Percentiles rank a stretch among this genome's conserved stretches.
Conservation (phyloP, 106 monocot species). For the Acorus gramineus region DNA sequence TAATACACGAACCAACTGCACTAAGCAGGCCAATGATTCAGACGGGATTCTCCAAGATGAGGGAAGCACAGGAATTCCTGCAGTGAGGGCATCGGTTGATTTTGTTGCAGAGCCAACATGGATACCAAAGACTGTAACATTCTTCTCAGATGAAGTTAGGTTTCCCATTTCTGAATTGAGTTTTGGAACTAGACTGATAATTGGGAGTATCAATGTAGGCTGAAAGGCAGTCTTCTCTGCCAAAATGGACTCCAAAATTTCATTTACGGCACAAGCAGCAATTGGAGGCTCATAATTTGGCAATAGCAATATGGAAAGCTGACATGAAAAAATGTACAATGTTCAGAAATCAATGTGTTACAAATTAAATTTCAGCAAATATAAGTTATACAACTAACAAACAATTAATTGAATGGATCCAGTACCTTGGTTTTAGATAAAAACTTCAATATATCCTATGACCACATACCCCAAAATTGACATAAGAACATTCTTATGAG, state of each 20-base stretch:
- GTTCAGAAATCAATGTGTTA: no score
- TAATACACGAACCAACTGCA: slow-evolving; percentile 42
- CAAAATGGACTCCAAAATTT: slow-evolving; percentile 29
- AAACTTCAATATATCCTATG: no score
- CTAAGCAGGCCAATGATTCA: slow-evolving; percentile 50
- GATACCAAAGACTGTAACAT: slow-evolving; percentile 32
- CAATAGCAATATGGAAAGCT: slow-evolving; percentile 49
- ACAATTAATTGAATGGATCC: no score
- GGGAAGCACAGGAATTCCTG: slow-evolving; percentile 29
- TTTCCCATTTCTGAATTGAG: slow-evolving; percentile 13
- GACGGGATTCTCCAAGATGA: slow-evolving; percentile 26
- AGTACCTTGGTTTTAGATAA: no score
- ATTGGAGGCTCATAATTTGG: slow-evolving; percentile 53
- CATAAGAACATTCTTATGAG: no score
- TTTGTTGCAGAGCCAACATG: slow-evolving; percentile 29
- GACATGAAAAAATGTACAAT: not conserved
- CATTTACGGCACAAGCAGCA: slow-evolving; percentile 58
- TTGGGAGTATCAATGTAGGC: slow-evolving; percentile 40
- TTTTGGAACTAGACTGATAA: slow-evolving; percentile 21
- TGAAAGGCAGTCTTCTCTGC: slow-evolving; percentile 14
- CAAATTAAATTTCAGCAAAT: no score
- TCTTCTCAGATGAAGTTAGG: slow-evolving; percentile 3
- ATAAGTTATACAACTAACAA: no score
- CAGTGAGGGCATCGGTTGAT: slow-evolving; percentile 18
- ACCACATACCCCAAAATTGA: no score